phyloP scores from a whole-genome alignment of 1,139 yeast species.

The Pichia sp. region DNA sequence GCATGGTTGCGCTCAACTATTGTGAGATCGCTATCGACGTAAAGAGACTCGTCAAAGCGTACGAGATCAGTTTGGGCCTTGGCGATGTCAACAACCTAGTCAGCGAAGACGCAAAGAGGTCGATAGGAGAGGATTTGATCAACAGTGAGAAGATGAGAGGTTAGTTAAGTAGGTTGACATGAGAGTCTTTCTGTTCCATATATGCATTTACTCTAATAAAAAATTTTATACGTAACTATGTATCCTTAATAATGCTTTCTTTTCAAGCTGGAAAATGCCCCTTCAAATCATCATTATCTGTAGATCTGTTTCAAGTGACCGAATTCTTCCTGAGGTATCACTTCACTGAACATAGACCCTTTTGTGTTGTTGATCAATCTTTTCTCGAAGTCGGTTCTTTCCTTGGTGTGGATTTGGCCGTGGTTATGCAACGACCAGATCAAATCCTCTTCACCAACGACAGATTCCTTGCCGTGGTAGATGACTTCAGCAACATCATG shows the following conservation, averaged over 20 bases:
- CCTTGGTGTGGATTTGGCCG: constrained; percentile 37
- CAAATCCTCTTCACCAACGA: constrained; percentile 62
- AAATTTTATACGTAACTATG: not conserved
- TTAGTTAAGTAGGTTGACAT: not conserved
- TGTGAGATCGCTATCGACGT: constrained; percentile 88
- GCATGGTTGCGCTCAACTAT: constrained; percentile 71
- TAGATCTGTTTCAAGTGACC: constrained; percentile 40
- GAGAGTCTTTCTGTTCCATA: not conserved
- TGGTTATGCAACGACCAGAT: constrained; percentile 51
- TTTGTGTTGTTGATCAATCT: constrained; percentile 37
- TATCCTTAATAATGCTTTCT: not conserved
- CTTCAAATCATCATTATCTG: constrained; percentile 3
- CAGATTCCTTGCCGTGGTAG: constrained; percentile 36
- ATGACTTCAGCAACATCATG: constrained; percentile 67
- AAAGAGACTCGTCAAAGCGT: constrained; percentile 70
- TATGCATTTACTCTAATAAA: not conserved
- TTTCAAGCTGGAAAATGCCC: not conserved
- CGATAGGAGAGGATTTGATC: constrained; percentile 71
- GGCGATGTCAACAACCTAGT: constrained; percentile 69
- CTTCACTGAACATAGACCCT: constrained; percentile 47
- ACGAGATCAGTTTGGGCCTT: constrained; percentile 84
- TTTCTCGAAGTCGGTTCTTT: constrained; percentile 40
- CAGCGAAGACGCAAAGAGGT: constrained; percentile 69
- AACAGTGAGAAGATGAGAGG: constrained; percentile 74
- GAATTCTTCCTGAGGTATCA: constrained; percentile 46